These are phyloP conservation scores for Sclerotinia nivalis DNA, from an alignment of 2,329 filamentous ascomycete species.

Conservation along the genomic window DNA sequence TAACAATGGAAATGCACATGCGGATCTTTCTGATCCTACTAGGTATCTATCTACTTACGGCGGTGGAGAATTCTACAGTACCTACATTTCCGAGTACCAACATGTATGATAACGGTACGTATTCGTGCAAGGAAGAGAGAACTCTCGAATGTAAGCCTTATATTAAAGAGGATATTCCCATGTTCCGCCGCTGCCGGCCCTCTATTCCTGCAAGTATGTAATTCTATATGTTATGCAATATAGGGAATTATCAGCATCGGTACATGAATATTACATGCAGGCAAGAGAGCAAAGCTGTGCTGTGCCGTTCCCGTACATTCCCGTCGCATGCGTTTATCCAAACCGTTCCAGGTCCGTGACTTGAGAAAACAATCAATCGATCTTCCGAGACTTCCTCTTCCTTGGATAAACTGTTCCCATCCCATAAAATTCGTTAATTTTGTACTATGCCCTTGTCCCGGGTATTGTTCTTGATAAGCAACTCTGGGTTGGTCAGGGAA, in stretches of 20 bases:
- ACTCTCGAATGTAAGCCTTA: slow-evolving; percentile 8
- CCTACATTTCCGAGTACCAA: slow-evolving; percentile 9
- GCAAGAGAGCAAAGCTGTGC: slow-evolving; percentile 18
- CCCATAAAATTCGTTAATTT: neutral
- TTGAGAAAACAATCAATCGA: neutral
- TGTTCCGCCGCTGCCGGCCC: slow-evolving; percentile 7
- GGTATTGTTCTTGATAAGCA: neutral
- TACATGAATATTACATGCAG: slow-evolving; percentile 13
- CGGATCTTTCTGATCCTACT: neutral
- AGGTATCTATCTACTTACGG: neutral
- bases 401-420: slow-evolving; percentile 12
- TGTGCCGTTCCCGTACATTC: slow-evolving; percentile 21
- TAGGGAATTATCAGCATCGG: slow-evolving; percentile 8
- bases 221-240: slow-evolving; percentile 21
- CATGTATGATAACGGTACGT: slow-evolving; percentile 13
- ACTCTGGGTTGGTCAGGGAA: too few species aligned
- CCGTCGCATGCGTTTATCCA: slow-evolving; percentile 23
- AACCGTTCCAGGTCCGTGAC: neutral
- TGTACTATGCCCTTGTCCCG: neutral
- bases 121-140: neutral
- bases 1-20: neutral
- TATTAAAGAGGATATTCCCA: slow-evolving; percentile 16
- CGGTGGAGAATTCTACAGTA: slow-evolving; percentile 5
- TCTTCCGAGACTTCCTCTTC: neutral
- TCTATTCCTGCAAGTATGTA: neutral